Percentiles rank a stretch among this genome's conserved stretches.
phyloP scores from a whole-genome alignment of 176 grass and related monocot species.

The Aegilops tauschii region DNA sequence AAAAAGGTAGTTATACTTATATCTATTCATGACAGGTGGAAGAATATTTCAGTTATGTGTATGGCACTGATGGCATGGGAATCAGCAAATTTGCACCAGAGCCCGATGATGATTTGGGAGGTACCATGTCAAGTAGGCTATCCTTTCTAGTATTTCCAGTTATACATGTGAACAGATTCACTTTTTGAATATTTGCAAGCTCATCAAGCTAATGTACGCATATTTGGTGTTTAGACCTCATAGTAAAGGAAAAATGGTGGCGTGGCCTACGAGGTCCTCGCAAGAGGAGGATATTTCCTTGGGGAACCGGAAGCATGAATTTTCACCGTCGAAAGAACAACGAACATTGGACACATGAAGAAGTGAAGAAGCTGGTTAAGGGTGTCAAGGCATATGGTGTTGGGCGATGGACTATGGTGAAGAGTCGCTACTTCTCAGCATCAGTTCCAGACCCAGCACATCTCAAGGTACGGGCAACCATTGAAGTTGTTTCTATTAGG shows the following conservation, averaged over 20 bases:
- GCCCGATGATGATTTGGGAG: background rate
- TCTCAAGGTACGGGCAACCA: constrained; percentile 22
- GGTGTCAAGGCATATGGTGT: background rate
- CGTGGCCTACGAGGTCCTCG: background rate
- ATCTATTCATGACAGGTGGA: background rate
- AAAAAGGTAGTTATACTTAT: background rate
- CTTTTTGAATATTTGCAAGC: background rate
- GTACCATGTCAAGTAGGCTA: background rate
- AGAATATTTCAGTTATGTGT: background rate
- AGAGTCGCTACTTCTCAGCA: background rate
- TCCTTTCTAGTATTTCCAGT: background rate
- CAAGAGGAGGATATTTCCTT: background rate
- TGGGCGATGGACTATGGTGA: background rate
- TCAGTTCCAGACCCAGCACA: constrained; percentile 1
- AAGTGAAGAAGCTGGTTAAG: background rate
- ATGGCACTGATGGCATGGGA: background rate
- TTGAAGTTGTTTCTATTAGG: background rate
- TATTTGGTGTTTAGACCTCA: background rate
- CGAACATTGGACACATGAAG: background rate
- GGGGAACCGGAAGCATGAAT: background rate
- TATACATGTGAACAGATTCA: background rate
- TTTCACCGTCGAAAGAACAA: constrained; percentile 2
- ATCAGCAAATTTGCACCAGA: background rate
- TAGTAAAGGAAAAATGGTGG: background rate
- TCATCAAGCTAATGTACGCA: background rate